Percentiles rank a stretch among this genome's conserved stretches.
phyloP scores from a whole-genome alignment of 805 yeast species.

The Scheffersomyces lignosus region DNA sequence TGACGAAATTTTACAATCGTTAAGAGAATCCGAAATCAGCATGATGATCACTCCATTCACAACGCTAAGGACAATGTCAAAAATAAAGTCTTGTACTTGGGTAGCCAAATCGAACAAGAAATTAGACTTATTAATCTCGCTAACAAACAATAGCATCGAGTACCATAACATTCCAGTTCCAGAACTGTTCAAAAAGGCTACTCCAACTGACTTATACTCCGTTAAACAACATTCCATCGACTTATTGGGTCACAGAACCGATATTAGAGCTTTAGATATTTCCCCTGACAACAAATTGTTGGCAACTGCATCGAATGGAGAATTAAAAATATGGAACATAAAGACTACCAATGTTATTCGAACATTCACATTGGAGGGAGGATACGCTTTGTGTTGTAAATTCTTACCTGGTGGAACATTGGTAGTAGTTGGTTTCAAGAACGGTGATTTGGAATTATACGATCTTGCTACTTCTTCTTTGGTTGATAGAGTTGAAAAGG shows the following conservation, averaged over 20 bases:
- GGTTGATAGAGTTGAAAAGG: constrained; percentile 64
- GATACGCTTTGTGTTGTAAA: constrained; percentile 76
- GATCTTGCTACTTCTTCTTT: constrained; percentile 83
- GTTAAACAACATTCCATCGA: constrained; percentile 62
- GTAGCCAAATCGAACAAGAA: constrained; percentile 45
- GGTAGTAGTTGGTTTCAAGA: constrained; percentile 83
- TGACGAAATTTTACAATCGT: constrained; percentile 53
- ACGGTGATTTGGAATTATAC: constrained; percentile 79
- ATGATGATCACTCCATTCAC: constrained; percentile 70
- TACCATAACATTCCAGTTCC: constrained; percentile 59
- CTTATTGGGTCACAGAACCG: constrained; percentile 84
- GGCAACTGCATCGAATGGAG: constrained; percentile 90
- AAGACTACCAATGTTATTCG: constrained; percentile 73
- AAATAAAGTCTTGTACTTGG: constrained; percentile 71
- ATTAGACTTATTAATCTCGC: constrained; percentile 61
- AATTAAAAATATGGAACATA: constrained; percentile 85
- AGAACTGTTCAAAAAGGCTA: constrained; percentile 53
- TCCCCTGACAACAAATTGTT: constrained; percentile 78
- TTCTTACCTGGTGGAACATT: constrained; percentile 92
- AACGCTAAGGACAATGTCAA: constrained; percentile 61
- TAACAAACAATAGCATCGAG: constrained; percentile 75
- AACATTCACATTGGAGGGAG: constrained; percentile 70
- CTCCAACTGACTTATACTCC: constrained; percentile 41
- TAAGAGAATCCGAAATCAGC: constrained; percentile 48
- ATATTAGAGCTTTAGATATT: constrained; percentile 78